Evolutionary conservation across 2,329 filamentous ascomycete genomes (phyloP), one percentile per base, ranked within the genome.

Genomic region (Ophiognomonia clavigignenti-juglandacearum): DNA sequence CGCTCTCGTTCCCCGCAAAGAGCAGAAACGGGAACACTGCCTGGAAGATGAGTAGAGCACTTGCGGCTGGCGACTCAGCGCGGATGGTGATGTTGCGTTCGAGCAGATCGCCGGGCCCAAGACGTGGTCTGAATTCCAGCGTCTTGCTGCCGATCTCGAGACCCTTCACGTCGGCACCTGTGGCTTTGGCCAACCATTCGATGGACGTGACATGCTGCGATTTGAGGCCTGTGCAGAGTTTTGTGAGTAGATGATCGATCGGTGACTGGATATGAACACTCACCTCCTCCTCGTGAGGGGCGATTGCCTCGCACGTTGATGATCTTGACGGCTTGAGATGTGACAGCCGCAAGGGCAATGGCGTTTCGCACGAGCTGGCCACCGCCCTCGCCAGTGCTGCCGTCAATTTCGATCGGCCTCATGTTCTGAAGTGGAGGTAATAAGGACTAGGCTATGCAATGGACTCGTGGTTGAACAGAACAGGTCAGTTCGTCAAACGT

Each of bases 281-380:
- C 47, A 61, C 60, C 60, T 40, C 66, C 64, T 13, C 66, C 65
- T 16, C 60, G 58, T 0, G 59, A 52, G 1, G 54, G 53, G 16
- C 80, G 68, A 47, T 82, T 82, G 3, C 75, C 80, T 29, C 81
- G 64, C 4, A 84, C 70, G 49, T 82, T 64, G 9, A 63, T 64
- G 47, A 84, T 77, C 22, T 67, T 69, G 24, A 84, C 66, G 0
- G 78, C 66, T 45, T 73, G 72, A 0, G 69, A 69, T 2, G 76
- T 75, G 23, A 83, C 68, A 1, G 80, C 74, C 10, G 80, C 73
- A 6, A 85, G 64, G 2, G 69, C 69, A 29, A 78, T 67, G 2
- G 79, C 78, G 2, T 82, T 65, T 36, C 81, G 66, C 1, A 83
- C 72, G 0, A 84, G 61, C 54, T 85, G 80, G 3, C 80, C 80